phyloP scores from a whole-genome alignment of 1,139 yeast genomes.

The Saccharomyces hybrid region DNA sequence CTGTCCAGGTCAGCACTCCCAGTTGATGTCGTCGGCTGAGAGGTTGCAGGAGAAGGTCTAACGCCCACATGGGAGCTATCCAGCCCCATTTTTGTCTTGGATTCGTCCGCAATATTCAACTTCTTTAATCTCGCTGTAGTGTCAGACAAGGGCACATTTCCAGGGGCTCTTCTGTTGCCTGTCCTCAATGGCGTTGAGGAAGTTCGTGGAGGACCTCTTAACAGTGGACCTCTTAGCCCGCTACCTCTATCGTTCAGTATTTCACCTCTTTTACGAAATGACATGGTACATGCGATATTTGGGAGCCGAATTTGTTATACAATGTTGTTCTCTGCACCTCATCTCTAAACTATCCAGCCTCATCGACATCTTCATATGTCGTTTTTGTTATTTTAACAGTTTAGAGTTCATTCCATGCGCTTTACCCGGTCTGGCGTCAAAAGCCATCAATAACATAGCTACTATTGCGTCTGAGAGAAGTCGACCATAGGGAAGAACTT shows the following conservation, averaged over 20 bases:
- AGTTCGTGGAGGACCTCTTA: slow-evolving; percentile 7
- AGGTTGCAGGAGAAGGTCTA: slow-evolving; percentile 68
- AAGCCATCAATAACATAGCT: neutral
- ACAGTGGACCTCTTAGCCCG: slow-evolving; percentile 20
- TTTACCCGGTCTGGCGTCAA: neutral
- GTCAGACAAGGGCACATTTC: neutral
- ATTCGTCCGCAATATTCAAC: neutral
- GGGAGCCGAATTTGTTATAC: neutral
- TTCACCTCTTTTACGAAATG: slow-evolving; percentile 66
- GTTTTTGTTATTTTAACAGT: neutral
- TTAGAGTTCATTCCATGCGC: neutral
- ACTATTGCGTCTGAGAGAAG: neutral
- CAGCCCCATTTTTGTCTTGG: neutral
- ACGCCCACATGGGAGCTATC: slow-evolving; percentile 47
- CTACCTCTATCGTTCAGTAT: slow-evolving; percentile 30
- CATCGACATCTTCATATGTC: neutral
- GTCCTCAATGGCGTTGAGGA: slow-evolving; percentile 6
- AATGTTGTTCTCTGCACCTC: neutral
- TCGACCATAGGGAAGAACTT: neutral
- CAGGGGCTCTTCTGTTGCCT: neutral
- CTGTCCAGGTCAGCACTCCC: slow-evolving; percentile 73
- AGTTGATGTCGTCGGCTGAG: slow-evolving; percentile 70
- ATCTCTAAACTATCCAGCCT: neutral
- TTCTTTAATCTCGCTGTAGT: neutral
- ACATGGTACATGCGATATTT: slow-evolving; percentile 37